Evolutionary conservation across 2,329 filamentous ascomycete genomes (phyloP).

Genomic region (Fusarium fujikuroi): DNA sequence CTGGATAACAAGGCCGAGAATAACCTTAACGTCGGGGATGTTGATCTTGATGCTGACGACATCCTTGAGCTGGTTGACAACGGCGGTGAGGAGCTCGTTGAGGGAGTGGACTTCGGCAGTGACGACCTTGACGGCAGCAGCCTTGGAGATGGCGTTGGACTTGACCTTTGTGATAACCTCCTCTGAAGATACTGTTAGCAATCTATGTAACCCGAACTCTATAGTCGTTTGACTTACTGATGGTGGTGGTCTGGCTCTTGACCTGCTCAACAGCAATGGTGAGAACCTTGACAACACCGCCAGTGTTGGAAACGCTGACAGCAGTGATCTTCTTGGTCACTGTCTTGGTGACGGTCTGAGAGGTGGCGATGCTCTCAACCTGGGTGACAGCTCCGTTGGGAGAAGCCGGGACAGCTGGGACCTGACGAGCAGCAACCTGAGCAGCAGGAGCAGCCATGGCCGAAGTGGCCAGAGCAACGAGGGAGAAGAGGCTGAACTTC

Average conservation of each 20-base stretch:
- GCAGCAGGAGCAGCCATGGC: conserved; percentile 11
- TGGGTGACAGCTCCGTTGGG: not conserved
- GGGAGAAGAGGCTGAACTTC: conserved; percentile 27
- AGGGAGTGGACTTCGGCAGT: conserved; percentile 1
- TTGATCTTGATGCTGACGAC: conserved; percentile 14
- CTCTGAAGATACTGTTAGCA: not conserved
- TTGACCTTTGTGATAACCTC: conserved; percentile 12
- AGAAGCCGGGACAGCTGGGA: not conserved
- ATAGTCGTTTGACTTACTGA: not conserved
- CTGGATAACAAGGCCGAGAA: conserved; percentile 17
- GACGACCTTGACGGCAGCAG: conserved; percentile 8
- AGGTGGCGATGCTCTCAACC: not conserved
- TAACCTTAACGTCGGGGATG: conserved; percentile 15
- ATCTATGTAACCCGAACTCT: rapidly evolving
- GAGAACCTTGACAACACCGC: conserved; percentile 21
- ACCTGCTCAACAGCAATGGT: conserved; percentile 18
- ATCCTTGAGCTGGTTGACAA: conserved; percentile 21
- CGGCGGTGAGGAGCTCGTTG: conserved; percentile 15
- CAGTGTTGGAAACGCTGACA: conserved; percentile 9
- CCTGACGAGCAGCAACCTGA: not conserved
- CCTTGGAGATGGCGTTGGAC: conserved; percentile 10
- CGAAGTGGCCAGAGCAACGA: conserved; percentile 12
- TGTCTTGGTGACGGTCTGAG: conserved; percentile 21
- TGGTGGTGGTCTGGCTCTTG: conserved; percentile 9
- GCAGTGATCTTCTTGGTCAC: conserved; percentile 25